Base-by-base conservation (phyloP, 2,329 filamentous ascomycete species). In the Alternaria sp. region DNA sequence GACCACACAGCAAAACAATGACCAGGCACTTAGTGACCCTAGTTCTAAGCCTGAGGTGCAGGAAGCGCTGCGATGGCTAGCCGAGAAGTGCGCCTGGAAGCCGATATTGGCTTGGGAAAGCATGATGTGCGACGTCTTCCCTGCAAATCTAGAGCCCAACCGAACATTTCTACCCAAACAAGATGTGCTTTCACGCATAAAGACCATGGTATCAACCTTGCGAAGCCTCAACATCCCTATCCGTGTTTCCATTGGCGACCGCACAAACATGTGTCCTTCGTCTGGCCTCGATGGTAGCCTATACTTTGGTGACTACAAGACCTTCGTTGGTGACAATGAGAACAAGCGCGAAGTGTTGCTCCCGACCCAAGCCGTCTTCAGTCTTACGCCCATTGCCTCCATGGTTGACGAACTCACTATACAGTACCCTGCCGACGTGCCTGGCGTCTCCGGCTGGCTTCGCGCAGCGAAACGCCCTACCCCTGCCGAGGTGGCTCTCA, bases 71-170 rank as follows among this genome's bases (percentile, higher is more conserved):
- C 71, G 67, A 32, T 78, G 74, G 74, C 57, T 78, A 22, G 66
- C 70, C 3, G 59, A 70, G 25, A 72, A 73, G 46, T 78, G 74
- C 55, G 63, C 68, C 41, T 78, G 75, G 74, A 75, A 69, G 49
- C 75, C 76, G 0, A 70, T 75, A 11, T 64, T 78, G 1, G 65
- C 70, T 9, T 78, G 75, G 76, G 75, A 77, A 18, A 66, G 44
- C 30, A 71, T 78, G 73, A 77, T 77, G 74, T 78, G 73, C 54
- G 76, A 78, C 45, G 75, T 75, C 2, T 78, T 78, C 34, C 76
- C 76, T 6, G 72, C 69, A 2, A 78, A 78, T 51, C 66, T 78
- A 16, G 74, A 76, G 51, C 66, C 69, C 10, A 70, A 51, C 36
- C 65, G 70, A 36, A 68, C 67, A 1, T 69, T 76, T 43, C 68